Percentiles rank a stretch among this genome's conserved stretches.
Conservation (phyloP, 306 rosid species). For the Dryas octopetala region DNA sequence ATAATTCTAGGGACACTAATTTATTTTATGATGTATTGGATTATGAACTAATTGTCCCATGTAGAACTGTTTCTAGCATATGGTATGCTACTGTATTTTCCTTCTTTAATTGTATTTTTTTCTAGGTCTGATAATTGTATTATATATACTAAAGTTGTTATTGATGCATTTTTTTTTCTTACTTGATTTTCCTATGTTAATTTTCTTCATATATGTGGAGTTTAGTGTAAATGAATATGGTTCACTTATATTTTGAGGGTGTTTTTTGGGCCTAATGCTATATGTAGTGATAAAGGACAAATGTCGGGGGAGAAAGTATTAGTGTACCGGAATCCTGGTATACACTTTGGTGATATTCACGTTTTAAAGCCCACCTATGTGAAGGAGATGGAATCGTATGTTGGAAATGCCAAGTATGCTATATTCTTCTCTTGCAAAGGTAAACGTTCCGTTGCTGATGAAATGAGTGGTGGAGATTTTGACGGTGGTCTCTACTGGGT, state of each 20-base stretch:
- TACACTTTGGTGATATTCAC: slow-evolving; percentile 86
- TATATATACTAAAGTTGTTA: background rate
- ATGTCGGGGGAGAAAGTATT: slow-evolving; percentile 61
- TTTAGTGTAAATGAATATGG: background rate
- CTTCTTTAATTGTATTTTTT: background rate
- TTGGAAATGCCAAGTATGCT: slow-evolving; percentile 69
- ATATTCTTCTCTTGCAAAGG: slow-evolving; percentile 81
- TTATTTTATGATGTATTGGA: background rate
- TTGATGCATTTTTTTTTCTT: background rate
- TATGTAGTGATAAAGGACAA: slow-evolving; percentile 57
- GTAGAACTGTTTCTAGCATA: background rate
- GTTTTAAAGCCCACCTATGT: slow-evolving; percentile 51
- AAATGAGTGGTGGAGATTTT: slow-evolving; percentile 82
- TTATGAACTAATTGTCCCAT: background rate
- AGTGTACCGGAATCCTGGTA: slow-evolving; percentile 76
- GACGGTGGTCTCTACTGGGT: slow-evolving; percentile 91
- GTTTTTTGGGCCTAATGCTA: background rate
- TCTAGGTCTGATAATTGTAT: no score
- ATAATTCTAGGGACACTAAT: background rate
- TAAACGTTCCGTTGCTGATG: slow-evolving; percentile 71
- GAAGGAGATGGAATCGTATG: slow-evolving; percentile 40
- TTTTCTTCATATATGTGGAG: background rate
- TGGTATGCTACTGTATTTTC: background rate
- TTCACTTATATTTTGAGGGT: background rate
- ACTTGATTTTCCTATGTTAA: background rate